Conservation (phyloP, 2,329 filamentous ascomycete species). For the Nigrospora osmanthi region DNA sequence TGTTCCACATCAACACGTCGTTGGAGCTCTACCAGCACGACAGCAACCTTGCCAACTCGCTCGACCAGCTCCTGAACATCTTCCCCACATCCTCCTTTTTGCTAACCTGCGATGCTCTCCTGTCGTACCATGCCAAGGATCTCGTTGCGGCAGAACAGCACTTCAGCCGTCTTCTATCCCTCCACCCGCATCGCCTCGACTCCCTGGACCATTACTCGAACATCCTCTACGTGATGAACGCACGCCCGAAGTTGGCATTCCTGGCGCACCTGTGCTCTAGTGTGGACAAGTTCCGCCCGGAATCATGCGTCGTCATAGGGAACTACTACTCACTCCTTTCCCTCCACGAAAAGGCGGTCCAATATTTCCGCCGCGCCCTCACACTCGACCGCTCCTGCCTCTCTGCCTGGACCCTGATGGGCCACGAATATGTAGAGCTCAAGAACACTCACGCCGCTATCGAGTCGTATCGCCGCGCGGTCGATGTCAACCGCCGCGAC, state of each 20-base stretch:
- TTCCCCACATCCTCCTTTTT: conserved; percentile 88
- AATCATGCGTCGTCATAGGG: conserved; percentile 93
- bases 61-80: conserved; percentile 72
- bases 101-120: conserved; percentile 78
- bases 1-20: conserved; percentile 87
- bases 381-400: conserved; percentile 86
- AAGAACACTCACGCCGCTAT: conserved; percentile 98
- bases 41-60: conserved; percentile 62
- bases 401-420: conserved; percentile 97
- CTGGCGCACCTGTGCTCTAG: conserved; percentile 84
- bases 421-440: conserved; percentile 96
- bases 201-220: conserved; percentile 95
- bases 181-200: conserved; percentile 69
- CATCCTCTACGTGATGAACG: conserved; percentile 87
- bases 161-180: conserved; percentile 73
- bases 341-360: conserved; percentile 94
- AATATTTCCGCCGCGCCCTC: conserved; percentile 91
- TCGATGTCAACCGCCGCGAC: conserved; percentile 92
- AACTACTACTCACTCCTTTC: conserved; percentile 96
- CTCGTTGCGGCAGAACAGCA: conserved; percentile 60
- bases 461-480: conserved; percentile 89
- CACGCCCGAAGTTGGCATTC: conserved; percentile 84
- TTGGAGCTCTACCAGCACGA: conserved; percentile 88
- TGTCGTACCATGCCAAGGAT: conserved; percentile 86
- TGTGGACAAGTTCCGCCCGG: conserved; percentile 91